A percentile compares a stretch with the other conserved stretches of the same genome.
phyloP scores from a whole-genome alignment of 2,329 filamentous ascomycete genomes.

The Cladosporium halotolerans region DNA sequence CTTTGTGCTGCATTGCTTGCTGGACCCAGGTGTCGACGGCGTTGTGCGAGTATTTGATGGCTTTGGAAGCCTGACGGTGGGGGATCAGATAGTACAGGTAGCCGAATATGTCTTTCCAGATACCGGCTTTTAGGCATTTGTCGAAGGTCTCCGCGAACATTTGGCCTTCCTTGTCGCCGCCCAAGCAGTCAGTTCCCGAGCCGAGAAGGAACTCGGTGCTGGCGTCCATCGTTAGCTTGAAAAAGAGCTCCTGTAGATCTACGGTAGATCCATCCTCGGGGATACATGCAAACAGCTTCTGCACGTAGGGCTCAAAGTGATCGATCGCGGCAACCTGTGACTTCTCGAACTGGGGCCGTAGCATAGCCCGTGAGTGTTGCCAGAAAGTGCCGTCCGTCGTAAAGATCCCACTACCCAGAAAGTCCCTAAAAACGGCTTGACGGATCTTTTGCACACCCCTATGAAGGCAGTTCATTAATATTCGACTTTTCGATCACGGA shows the following conservation, averaged over 20 bases:
- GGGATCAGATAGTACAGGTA: constrained; percentile 10
- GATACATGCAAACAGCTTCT: constrained; percentile 50
- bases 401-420: constrained; percentile 34
- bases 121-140: constrained; percentile 27
- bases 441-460: constrained; percentile 7
- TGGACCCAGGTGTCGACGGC: constrained; percentile 15
- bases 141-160: constrained; percentile 15
- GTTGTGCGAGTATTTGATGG: constrained; percentile 8
- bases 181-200: constrained; percentile 27
- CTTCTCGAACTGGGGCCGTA: constrained; percentile 47
- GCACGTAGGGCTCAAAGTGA: constrained; percentile 54
- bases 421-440: constrained; percentile 2
- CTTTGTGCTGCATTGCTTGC: constrained; percentile 14
- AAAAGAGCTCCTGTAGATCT: constrained; percentile 57
- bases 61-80: constrained; percentile 11
- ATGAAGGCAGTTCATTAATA: constrained; percentile 11
- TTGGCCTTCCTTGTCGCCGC: constrained; percentile 7
- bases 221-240: constrained; percentile 58
- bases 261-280: constrained; percentile 48
- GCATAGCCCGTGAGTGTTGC: constrained; percentile 25
- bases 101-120: constrained; percentile 10
- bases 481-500: constrained; percentile 20
- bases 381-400: constrained; percentile 35
- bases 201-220: constrained; percentile 63
- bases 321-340: constrained; percentile 45